Conservation (phyloP, 2,329 filamentous ascomycete species). For the Aspergillus quadrilineatus region DNA sequence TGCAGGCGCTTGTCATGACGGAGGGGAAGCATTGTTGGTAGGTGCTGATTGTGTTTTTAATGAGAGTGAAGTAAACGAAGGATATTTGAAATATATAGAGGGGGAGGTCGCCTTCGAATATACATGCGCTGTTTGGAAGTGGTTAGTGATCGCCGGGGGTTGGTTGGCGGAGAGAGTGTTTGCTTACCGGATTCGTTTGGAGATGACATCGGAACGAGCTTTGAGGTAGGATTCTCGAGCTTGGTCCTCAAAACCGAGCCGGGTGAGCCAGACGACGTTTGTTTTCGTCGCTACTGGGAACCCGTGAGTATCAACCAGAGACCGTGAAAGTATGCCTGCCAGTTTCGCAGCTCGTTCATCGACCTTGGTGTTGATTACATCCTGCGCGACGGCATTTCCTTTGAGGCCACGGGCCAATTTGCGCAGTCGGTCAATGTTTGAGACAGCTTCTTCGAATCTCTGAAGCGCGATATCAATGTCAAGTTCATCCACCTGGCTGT, state of each 20-base stretch:
- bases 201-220: constrained; percentile 74
- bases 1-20: constrained; percentile 86
- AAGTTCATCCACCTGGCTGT: constrained; percentile 89
- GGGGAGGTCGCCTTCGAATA: constrained; percentile 90
- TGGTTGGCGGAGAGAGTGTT: background rate
- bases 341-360: constrained; percentile 79
- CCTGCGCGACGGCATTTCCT: constrained; percentile 81
- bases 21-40: constrained; percentile 86
- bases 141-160: background rate
- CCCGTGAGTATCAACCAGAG: constrained; percentile 74
- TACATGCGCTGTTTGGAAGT: constrained; percentile 68
- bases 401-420: constrained; percentile 75
- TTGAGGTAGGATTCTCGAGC: constrained; percentile 84
- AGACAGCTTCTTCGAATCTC: constrained; percentile 79
- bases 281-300: constrained; percentile 74
- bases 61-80: constrained; percentile 91
- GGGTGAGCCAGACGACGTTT: constrained; percentile 79
- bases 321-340: constrained; percentile 71
- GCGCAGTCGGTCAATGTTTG: constrained; percentile 80
- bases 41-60: constrained; percentile 87
- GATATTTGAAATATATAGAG: constrained; percentile 94
- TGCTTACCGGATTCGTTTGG: constrained; percentile 75
- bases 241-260: constrained; percentile 85
- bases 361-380: constrained; percentile 88
- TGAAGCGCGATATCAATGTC: constrained; percentile 95